phyloP scores from a whole-genome alignment of 805 yeast genomes.

The Metahyphopichia silvanorum region DNA sequence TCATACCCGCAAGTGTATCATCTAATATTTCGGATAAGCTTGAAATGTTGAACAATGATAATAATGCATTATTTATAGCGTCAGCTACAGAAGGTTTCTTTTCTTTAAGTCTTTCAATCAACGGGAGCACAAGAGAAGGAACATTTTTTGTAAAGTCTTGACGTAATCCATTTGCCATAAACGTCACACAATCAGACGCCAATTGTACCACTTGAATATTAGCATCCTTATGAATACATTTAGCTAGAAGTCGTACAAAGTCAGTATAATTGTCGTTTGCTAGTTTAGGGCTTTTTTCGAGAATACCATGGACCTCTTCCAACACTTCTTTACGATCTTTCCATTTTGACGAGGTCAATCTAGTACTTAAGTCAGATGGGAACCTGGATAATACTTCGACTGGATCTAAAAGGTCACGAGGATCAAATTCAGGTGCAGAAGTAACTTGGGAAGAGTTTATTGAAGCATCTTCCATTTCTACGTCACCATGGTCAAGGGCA shows the following conservation, averaged over 20 bases:
- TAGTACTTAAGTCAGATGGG: conserved; percentile 57
- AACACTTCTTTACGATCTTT: conserved; percentile 86
- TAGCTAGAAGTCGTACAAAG: conserved; percentile 61
- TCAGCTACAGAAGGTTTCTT: conserved; percentile 77
- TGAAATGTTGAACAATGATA: conserved; percentile 54
- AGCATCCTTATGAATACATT: conserved; percentile 81
- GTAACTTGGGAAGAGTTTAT: conserved; percentile 6
- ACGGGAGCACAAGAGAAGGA: conserved; percentile 50
- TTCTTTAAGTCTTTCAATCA: conserved; percentile 83
- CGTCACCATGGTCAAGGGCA: conserved; percentile 17
- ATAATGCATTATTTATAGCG: conserved; percentile 64
- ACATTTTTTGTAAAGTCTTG: conserved; percentile 53
- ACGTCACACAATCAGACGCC: conserved; percentile 65
- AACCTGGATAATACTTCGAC: conserved; percentile 62
- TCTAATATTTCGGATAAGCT: conserved; percentile 56
- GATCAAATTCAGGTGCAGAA: conserved; percentile 42
- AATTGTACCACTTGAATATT: conserved; percentile 81
- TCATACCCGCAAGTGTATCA: conserved; percentile 55
- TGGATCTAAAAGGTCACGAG: conserved; percentile 69
- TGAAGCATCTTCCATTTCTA: conserved; percentile 32
- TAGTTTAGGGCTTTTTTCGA: conserved; percentile 54
- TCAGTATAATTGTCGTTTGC: conserved; percentile 63
- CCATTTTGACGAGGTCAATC: conserved; percentile 72
- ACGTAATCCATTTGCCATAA: conserved; percentile 65
- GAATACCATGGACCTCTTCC: conserved; percentile 53